Evolutionary conservation across 805 yeast species (phyloP), one percentile per base, ranked within the genome.

Genomic region (Teunomyces barrocoloradensis): DNA sequence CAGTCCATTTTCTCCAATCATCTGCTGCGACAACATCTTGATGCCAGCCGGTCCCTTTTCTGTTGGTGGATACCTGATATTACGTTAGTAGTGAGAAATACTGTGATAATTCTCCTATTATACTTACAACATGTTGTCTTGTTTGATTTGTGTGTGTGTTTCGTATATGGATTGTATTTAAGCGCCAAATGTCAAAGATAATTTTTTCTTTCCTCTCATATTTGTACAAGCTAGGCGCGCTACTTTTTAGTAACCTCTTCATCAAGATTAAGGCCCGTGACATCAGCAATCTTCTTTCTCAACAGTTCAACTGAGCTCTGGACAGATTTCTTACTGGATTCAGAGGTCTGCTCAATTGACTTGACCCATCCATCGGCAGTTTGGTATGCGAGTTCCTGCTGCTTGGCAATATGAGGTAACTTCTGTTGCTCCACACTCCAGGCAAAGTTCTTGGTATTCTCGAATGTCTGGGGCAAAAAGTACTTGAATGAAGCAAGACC

Each of bases 401-500:
- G 78, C 39, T 75, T 63, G 11, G 91, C 89, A 30, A 89, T 62
- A 34, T 71, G 73, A 4, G 96, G 95, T 38, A 84, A 65, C 46
- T 75, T 71, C 21, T 75, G 65, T 60, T 80, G 68, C 64, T 89
- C 94, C 51, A 80, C 71, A 46, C 70, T 66, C 81, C 88, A 82
- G 3, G 78, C 66, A 56, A 83, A 80, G 5, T 68, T 64, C 11
- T 77, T 66, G 6, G 88, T 80, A 63, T 85, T 87, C 36, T 59
- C 57, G 57, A 79, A 87, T 0, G 96, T 89, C 43, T 75, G 66
- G 13, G 96, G 96, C 57, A 88, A 74, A 56, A 87, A 83, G 62
- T 79, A 75, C 50, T 73, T 79, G 68, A 89, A 87, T 0, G 92
- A 81, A 5, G 70, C 77, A 25, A 78, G 51, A 11, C 91, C 94